Conservation (phyloP, 164 flowering plant genomes). For the Magnolia kwangsiensis region DNA sequence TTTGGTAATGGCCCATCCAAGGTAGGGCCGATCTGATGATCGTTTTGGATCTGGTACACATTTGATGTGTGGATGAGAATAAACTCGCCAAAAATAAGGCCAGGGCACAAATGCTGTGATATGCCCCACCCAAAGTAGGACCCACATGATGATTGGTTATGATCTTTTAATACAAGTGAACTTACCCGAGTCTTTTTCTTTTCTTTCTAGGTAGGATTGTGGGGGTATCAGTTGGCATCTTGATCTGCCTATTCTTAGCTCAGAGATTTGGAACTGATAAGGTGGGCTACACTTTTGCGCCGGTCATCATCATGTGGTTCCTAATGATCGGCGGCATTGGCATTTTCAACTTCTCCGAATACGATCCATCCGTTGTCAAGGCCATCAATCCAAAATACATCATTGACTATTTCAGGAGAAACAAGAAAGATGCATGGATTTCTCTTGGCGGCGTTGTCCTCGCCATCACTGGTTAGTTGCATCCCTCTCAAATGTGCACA, state of each 20-base stretch:
- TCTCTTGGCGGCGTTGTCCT: conserved; percentile 74
- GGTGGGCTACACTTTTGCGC: conserved; percentile 70
- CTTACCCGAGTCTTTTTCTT: neutral
- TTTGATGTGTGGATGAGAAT: too few relatives aligned
- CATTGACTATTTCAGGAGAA: conserved; percentile 52
- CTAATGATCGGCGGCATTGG: conserved; percentile 43
- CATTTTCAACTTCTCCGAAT: conserved; percentile 44
- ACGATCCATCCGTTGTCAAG: conserved; percentile 45
- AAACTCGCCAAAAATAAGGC: too few relatives aligned
- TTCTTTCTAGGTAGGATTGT: conserved; percentile 38
- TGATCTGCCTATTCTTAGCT: conserved; percentile 36
- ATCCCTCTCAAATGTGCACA: too few relatives aligned
- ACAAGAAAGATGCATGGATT: conserved; percentile 54
- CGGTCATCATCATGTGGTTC: conserved; percentile 63
- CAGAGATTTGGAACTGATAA: conserved; percentile 75
- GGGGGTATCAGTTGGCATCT: conserved; percentile 41
- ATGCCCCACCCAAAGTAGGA: too few relatives aligned
- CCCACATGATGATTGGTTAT: too few relatives aligned
- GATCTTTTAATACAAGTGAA: neutral
- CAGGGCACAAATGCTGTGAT: too few relatives aligned
- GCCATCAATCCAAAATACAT: conserved; percentile 59
- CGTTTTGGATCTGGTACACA: too few relatives aligned
- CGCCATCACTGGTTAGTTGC: conserved; percentile 40
- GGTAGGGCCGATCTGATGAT: too few relatives aligned
- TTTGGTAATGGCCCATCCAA: too few relatives aligned